Conservation (phyloP, 495 filamentous ascomycete species). For the Parmelia sp. region DNA sequence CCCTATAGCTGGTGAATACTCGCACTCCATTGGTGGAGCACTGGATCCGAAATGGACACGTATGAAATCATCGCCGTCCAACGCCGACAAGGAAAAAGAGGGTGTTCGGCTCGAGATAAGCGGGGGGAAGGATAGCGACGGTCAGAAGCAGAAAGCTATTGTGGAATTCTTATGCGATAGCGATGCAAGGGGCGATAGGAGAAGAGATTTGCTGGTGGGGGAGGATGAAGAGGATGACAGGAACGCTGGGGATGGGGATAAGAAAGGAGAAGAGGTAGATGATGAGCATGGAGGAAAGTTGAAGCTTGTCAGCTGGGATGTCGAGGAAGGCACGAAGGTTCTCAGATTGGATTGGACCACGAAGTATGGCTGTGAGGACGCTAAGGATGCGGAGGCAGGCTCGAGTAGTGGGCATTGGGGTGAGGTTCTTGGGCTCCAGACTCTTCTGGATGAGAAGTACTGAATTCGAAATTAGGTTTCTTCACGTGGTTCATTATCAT, state of each 20-base stretch:
- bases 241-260: slow-evolving; percentile 25
- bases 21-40: slow-evolving; percentile 42
- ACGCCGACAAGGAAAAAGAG: slow-evolving; percentile 54
- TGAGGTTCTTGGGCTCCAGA: background rate
- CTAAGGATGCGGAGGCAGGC: slow-evolving; percentile 37
- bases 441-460: background rate
- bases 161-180: slow-evolving; percentile 73
- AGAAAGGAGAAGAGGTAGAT: slow-evolving; percentile 33
- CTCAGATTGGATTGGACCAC: slow-evolving; percentile 77
- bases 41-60: slow-evolving; percentile 58
- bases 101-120: slow-evolving; percentile 65
- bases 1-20: slow-evolving; percentile 68
- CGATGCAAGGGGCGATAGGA: slow-evolving; percentile 26
- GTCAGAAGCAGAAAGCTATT: slow-evolving; percentile 51
- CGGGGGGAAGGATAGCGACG: slow-evolving; percentile 53
- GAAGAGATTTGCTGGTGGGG: slow-evolving; percentile 28
- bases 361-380: slow-evolving; percentile 71
- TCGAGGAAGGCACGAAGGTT: slow-evolving; percentile 44
- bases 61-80: slow-evolving; percentile 51
- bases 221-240: slow-evolving; percentile 30
- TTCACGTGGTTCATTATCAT: slow-evolving; percentile 97
- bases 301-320: slow-evolving; percentile 63
- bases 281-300: slow-evolving; percentile 50
- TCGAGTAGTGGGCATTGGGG: slow-evolving; percentile 54
- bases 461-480: slow-evolving; percentile 44